These are phyloP conservation scores for Neurospora sp. DNA, from an alignment of 495 filamentous ascomycete genomes.

Conservation along the genomic window DNA sequence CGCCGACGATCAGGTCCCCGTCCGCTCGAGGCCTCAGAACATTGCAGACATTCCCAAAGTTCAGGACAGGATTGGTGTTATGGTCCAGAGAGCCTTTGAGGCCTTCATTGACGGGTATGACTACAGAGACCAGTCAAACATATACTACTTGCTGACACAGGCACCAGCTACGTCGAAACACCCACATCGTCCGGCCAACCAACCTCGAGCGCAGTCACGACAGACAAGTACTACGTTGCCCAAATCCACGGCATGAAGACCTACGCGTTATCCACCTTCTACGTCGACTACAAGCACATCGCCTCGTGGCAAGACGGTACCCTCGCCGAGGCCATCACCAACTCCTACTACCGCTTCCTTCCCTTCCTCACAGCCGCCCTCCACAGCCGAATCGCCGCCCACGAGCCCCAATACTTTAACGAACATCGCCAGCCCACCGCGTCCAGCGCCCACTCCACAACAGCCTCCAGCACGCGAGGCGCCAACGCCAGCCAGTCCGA, in stretches of 20 bases:
- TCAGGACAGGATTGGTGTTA: constrained; percentile 78
- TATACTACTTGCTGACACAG: background rate
- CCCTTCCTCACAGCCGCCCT: constrained; percentile 85
- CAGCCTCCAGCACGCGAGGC: constrained; percentile 54
- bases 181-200: constrained; percentile 62
- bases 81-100: constrained; percentile 77
- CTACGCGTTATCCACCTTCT: constrained; percentile 87
- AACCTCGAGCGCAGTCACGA: constrained; percentile 62
- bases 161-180: constrained; percentile 62
- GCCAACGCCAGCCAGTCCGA: constrained; percentile 53
- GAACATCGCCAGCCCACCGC: constrained; percentile 71
- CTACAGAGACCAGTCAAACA: background rate
- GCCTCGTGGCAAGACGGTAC: constrained; percentile 57
- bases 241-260: constrained; percentile 85
- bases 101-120: constrained; percentile 75
- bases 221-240: constrained; percentile 91
- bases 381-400: constrained; percentile 86
- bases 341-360: constrained; percentile 88
- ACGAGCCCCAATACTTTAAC: constrained; percentile 88
- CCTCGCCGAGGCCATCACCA: constrained; percentile 73
- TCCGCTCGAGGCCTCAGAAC: constrained; percentile 48
- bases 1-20: constrained; percentile 45
- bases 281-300: constrained; percentile 91
- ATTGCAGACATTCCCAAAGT: constrained; percentile 62
- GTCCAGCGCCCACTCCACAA: constrained; percentile 53